phyloP scores from a whole-genome alignment of 192 early-diverging fungal species.

The Fimicolochytrium jonesii region DNA sequence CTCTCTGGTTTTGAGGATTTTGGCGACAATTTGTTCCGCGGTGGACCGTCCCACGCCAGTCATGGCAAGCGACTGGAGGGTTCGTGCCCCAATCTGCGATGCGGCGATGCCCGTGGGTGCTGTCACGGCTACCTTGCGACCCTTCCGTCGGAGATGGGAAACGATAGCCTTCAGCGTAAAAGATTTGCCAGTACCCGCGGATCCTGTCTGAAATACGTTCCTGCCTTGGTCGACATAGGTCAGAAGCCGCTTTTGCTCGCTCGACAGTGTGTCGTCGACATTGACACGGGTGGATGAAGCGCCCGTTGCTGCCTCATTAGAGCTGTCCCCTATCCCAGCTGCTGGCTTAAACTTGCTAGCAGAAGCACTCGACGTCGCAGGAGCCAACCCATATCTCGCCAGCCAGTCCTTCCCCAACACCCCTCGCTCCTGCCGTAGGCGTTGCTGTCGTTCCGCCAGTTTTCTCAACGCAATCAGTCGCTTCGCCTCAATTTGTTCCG shows the following conservation, averaged over 20 bases:
- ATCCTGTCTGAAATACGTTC: slow-evolving; percentile 12
- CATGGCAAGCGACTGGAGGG: slow-evolving; percentile 28
- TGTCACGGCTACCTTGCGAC: background rate
- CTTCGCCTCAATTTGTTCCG: slow-evolving; percentile 7
- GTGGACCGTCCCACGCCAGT: slow-evolving; percentile 1
- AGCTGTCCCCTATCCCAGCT: background rate
- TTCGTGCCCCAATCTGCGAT: slow-evolving; percentile 29
- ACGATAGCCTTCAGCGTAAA: slow-evolving; percentile 4
- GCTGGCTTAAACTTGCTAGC: background rate
- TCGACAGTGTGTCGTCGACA: background rate
- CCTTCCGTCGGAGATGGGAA: background rate
- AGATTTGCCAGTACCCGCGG: slow-evolving; percentile 6
- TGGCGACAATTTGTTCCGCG: background rate
- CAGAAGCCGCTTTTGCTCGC: background rate
- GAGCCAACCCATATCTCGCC: background rate
- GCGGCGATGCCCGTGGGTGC: slow-evolving; percentile 47
- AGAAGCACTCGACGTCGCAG: background rate
- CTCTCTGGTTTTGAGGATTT: slow-evolving; percentile 5
- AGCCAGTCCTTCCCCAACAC: background rate
- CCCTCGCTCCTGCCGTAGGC: background rate
- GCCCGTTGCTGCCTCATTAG: background rate
- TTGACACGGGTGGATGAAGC: background rate
- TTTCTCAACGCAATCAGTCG: background rate
- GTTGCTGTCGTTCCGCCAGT: background rate
- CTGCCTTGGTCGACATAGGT: slow-evolving; percentile 2